phyloP scores from a whole-genome alignment of 2,329 filamentous ascomycete genomes.

The Cryphonectria nitschkei region DNA sequence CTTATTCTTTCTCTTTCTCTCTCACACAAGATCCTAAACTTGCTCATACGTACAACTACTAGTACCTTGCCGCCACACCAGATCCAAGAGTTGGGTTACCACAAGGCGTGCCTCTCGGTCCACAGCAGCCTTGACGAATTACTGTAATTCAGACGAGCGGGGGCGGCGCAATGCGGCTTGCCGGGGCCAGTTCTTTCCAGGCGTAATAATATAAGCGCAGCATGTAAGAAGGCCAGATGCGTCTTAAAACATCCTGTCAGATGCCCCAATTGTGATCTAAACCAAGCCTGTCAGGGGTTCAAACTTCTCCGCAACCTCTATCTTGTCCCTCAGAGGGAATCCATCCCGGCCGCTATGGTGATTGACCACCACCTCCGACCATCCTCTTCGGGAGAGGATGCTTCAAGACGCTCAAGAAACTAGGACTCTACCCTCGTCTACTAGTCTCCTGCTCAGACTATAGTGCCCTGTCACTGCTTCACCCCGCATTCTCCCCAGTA shows the following conservation, averaged over 20 bases:
- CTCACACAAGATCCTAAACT: too few relatives aligned
- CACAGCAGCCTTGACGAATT: not conserved
- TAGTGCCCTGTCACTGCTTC: not conserved
- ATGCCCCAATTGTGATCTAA: not conserved
- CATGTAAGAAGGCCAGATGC: not conserved
- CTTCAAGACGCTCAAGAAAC: not conserved
- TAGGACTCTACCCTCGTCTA: not conserved
- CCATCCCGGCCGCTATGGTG: not conserved
- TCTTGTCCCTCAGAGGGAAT: not conserved
- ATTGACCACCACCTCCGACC: not conserved
- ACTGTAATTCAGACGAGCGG: not conserved
- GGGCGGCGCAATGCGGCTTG: not conserved
- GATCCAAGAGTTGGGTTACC: too few relatives aligned
- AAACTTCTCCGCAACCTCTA: not conserved
- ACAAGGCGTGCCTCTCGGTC: not conserved
- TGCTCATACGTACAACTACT: not conserved
- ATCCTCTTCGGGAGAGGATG: not conserved
- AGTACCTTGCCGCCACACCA: too few relatives aligned
- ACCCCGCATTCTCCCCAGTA: constrained; percentile 1
- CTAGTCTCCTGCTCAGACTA: not conserved
- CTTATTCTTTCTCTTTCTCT: too few relatives aligned
- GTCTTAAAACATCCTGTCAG: not conserved
- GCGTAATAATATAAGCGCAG: not conserved
- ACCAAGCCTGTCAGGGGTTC: not conserved
- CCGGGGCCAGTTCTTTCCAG: not conserved